phyloP scores from a whole-genome alignment of 805 yeast genomes.

The Saccharomycopsis malanga region DNA sequence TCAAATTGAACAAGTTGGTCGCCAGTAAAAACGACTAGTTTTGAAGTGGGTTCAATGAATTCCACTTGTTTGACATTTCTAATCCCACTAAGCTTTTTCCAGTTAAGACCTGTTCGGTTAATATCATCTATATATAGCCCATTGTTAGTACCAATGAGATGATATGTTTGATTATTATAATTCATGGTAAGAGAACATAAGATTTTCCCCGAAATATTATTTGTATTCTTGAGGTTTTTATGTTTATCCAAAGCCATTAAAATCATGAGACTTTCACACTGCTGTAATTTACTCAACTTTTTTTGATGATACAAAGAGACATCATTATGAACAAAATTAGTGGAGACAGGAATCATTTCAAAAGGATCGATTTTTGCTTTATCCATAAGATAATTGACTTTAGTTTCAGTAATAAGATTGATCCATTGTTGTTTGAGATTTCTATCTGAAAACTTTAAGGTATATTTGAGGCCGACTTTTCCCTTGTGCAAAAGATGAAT shows the following conservation, averaged over 20 bases:
- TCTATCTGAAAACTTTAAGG: constrained; percentile 15
- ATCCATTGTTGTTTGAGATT: constrained; percentile 18
- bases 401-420: constrained; percentile 17
- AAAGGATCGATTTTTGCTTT: constrained; percentile 16
- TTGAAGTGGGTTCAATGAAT: constrained; percentile 4
- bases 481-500: constrained; percentile 15
- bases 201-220: constrained; percentile 14
- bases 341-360: constrained; percentile 11
- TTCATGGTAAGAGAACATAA: constrained; percentile 17
- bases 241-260: constrained; percentile 13
- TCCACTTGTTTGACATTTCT: constrained; percentile 21
- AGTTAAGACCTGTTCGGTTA: constrained; percentile 21
- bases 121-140: constrained; percentile 22
- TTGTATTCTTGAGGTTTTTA: constrained; percentile 4
- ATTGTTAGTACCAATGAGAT: constrained; percentile 19
- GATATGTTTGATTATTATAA: constrained; percentile 19
- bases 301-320: background rate
- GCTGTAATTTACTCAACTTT: background rate
- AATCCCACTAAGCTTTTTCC: constrained; percentile 22
- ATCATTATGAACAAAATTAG: constrained; percentile 7
- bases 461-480: constrained; percentile 7
- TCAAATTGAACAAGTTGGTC: constrained; percentile 21
- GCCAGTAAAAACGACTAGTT: constrained; percentile 19
- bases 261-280: constrained; percentile 8
- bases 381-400: constrained; percentile 9